Conservation (phyloP, 345 rosid genomes). For the Eucalyptus sp. region DNA sequence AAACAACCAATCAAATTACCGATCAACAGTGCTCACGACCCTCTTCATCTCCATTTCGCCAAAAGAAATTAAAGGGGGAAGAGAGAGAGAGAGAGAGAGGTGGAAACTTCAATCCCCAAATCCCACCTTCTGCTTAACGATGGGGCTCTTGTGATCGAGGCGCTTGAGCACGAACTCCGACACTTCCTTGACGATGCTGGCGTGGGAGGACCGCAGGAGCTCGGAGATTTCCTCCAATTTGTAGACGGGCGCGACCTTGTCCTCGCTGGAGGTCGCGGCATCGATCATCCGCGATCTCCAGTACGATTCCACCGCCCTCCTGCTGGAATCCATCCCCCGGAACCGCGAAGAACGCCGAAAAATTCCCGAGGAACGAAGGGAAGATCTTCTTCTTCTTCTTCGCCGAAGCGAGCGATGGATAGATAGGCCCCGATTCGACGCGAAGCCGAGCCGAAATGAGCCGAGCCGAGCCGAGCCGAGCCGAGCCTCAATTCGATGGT, state of each 20-base stretch:
- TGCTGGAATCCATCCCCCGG: conserved; percentile 83
- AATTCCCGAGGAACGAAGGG: background rate
- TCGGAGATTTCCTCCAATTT: conserved; percentile 94
- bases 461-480: background rate
- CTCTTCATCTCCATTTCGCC: background rate
- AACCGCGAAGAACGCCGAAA: background rate
- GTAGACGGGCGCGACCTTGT: conserved; percentile 91
- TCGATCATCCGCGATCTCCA: conserved; percentile 97
- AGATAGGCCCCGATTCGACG: background rate
- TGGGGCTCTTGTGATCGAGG: conserved; percentile 83
- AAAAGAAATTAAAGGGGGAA: background rate
- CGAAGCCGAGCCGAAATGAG: background rate
- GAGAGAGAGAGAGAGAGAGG: background rate
- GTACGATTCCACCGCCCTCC: conserved; percentile 98
- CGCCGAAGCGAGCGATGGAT: background rate
- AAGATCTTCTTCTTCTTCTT: background rate
- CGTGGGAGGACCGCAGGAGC: conserved; percentile 78
- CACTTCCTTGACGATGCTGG: conserved; percentile 78
- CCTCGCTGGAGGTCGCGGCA: conserved; percentile 81
- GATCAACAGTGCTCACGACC: background rate
- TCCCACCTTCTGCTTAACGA: conserved; percentile 87
- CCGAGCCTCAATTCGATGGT: background rate
- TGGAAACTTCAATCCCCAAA: background rate
- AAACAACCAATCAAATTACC: background rate
- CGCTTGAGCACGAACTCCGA: conserved; percentile 78